Evolutionary conservation across 2,329 filamentous ascomycete species (phyloP), one percentile per base, ranked within the genome.

Genomic region (Cercospora berteroae): DNA sequence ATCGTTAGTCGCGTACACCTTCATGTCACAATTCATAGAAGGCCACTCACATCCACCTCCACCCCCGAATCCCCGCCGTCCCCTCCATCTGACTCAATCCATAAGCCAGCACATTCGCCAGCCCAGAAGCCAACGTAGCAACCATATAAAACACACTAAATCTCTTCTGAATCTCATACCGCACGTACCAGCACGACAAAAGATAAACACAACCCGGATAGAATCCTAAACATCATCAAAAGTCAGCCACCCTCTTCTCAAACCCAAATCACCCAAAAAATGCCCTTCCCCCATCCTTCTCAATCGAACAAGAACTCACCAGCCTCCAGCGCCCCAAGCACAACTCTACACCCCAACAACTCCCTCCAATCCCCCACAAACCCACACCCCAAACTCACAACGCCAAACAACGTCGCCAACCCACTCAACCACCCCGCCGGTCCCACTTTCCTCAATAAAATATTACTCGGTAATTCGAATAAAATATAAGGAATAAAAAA

Each of bases 141-240:
- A 36, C n/a, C 4, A 66, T 56, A 61, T 64, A 70, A 42, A 70
- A 70, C 44, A 67, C 31, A 2, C 59, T 62, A 10, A 70, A 58
- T 2, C 67, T 61, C 33, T 69, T 69, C 56, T 70, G 69, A 3
- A 69, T 33, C 25, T 70, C 69, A 29, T 63, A 69, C 31, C 69
- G 67, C 50, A 60, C 61, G 29, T 69, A 70, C 69, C 67, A 69
- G 58, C 59, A 64, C 12, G 67, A 58, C 18, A 70, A 1, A 52
- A 57, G 36, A 42, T 42, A 42, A 1, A 42, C 36, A 9, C 36
- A 42, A 0, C 36, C 36, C 0, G 36, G 36, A 42, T 42, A 42
- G 3, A 42, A 42, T 0, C 36, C 36, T 42, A 42, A 3, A 42
- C 6, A n/a, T 9, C 36, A 39, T 16, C 12, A 4, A 13, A 36